phyloP scores from a whole-genome alignment of 495 filamentous ascomycete genomes.

The Pseudevernia furfuracea region DNA sequence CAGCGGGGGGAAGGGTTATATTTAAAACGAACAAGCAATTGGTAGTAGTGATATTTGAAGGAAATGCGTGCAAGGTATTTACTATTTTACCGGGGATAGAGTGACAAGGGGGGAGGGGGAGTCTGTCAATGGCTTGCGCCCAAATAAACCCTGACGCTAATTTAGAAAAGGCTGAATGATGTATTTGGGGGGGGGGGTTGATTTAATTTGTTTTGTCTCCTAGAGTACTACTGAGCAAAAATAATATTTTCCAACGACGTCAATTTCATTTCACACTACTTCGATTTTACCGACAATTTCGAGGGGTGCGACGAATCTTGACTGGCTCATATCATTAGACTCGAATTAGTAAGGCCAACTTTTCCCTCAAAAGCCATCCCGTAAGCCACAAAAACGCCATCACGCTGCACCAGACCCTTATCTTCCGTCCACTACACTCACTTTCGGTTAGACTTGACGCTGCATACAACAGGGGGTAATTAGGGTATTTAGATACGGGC shows the following conservation, averaged over 20 bases:
- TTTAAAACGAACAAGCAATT: constrained; percentile 15
- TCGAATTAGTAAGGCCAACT: constrained; percentile 6
- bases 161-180: neutral
- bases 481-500: neutral
- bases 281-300: constrained; percentile 11
- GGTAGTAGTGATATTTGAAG: neutral
- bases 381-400: constrained; percentile 27
- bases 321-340: neutral
- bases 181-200: neutral
- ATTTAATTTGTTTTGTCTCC: neutral
- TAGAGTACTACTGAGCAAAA: no score
- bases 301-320: neutral
- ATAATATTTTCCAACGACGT: constrained; percentile 2
- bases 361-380: neutral
- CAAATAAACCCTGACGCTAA: constrained; percentile 19
- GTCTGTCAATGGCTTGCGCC: constrained; percentile 25
- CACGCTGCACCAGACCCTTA: constrained; percentile 17
- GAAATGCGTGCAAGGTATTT: neutral
- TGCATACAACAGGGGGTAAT: neutral
- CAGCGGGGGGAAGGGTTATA: constrained; percentile 13
- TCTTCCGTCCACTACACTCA: constrained; percentile 16
- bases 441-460: neutral
- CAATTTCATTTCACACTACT: constrained; percentile 4
- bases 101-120: neutral
- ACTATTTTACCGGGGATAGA: constrained; percentile 11